Conservation (phyloP, 2,329 filamentous ascomycete species). For the Chaetomiaceae sp. region DNA sequence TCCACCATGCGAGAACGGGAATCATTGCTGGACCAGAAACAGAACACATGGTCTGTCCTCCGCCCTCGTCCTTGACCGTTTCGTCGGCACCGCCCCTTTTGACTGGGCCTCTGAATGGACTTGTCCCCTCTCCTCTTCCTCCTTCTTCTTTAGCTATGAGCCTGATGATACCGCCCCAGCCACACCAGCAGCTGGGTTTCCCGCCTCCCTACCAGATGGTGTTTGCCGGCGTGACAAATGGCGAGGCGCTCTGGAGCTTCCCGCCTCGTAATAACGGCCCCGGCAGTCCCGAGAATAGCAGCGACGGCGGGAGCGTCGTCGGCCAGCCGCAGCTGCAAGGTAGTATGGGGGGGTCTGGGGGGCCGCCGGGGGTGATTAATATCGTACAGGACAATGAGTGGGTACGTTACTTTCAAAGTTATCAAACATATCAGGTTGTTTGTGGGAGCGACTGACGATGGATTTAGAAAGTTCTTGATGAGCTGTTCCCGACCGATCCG, state of each 20-base stretch:
- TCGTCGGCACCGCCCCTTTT: not conserved
- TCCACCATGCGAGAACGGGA: not conserved
- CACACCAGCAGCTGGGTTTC: conserved; percentile 1
- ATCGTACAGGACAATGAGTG: conserved; percentile 58
- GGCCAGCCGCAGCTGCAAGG: conserved; percentile 20
- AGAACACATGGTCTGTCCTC: conserved; percentile 14
- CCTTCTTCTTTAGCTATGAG: not conserved
- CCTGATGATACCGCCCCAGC: not conserved
- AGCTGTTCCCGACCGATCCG: conserved; percentile 27
- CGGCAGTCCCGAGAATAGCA: conserved; percentile 42
- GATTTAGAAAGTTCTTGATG: conserved; percentile 21
- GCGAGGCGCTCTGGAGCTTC: conserved; percentile 44
- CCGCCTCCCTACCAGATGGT: conserved; percentile 30
- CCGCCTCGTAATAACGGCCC: conserved; percentile 33
- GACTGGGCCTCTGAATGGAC: not conserved
- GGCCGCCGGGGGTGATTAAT: conserved; percentile 10
- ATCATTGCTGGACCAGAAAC: conserved; percentile 16
- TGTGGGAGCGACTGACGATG: not conserved
- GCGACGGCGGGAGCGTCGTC: conserved; percentile 37
- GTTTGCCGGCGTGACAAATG: conserved; percentile 45
- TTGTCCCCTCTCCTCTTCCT: not conserved
- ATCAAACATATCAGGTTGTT: not conserved
- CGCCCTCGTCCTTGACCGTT: not conserved
- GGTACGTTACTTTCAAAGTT: conserved; percentile 43
- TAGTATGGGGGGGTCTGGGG: conserved; percentile 14